phyloP scores from a whole-genome alignment of 345 rosid species.

The Euphorbia lathyris region DNA sequence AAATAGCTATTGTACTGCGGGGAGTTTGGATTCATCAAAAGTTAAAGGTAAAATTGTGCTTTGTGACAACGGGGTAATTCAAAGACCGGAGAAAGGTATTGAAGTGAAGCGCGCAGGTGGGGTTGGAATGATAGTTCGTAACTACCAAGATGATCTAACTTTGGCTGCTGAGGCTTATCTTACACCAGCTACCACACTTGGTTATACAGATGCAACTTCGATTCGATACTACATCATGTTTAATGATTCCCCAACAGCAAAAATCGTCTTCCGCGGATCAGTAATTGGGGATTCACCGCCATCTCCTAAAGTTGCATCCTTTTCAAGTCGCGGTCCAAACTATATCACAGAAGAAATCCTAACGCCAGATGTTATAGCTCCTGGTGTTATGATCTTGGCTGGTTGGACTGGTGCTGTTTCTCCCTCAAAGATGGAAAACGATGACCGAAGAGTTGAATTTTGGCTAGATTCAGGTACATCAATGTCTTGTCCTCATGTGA shows the following conservation, averaged over 20 bases:
- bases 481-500: slow-evolving; percentile 31
- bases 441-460: slow-evolving; percentile 29
- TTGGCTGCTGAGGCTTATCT: slow-evolving; percentile 31
- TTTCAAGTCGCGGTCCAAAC: too few relatives aligned
- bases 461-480: slow-evolving; percentile 29
- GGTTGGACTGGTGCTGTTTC: slow-evolving; percentile 24
- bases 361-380: too few relatives aligned
- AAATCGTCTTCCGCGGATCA: too few relatives aligned
- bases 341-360: too few relatives aligned
- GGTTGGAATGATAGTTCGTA: slow-evolving; percentile 28
- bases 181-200: slow-evolving; percentile 29
- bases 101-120: too few relatives aligned
- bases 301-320: too few relatives aligned
- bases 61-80: slow-evolving; percentile 26
- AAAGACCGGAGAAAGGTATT: slow-evolving; percentile 20
- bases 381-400: too few relatives aligned
- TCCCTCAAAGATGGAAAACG: slow-evolving; percentile 27
- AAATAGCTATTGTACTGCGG: slow-evolving; percentile 31
- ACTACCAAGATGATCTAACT: slow-evolving; percentile 23
- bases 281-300: too few relatives aligned
- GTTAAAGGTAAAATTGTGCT: slow-evolving; percentile 28
- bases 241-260: slow-evolving; percentile 14
- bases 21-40: slow-evolving; percentile 12
- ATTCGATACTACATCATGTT: slow-evolving; percentile 19
- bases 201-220: slow-evolving; percentile 15